Conservation (phyloP, 2,329 filamentous ascomycete species). For the Penicillium occitanis region DNA sequence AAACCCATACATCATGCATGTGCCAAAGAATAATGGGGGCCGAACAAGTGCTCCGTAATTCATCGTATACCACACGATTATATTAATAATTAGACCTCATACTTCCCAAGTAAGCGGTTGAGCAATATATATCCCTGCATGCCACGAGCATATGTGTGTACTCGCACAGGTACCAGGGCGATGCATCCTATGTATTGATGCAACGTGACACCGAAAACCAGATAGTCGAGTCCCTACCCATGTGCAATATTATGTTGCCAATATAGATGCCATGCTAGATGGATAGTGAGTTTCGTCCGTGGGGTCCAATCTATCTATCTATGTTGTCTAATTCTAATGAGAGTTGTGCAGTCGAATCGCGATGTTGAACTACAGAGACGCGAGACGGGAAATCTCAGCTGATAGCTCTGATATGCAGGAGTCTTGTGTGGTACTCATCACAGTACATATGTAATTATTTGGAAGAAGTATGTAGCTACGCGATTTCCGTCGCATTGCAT, state of each 20-base stretch:
- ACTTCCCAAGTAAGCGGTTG: not conserved
- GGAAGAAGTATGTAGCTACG: not conserved
- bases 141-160: not conserved
- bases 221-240: not conserved
- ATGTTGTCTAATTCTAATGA: not conserved
- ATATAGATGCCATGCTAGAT: too few relatives aligned
- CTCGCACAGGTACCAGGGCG: not conserved
- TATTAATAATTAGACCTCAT: too few relatives aligned
- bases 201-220: not conserved
- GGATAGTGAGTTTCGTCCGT: not conserved
- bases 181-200: not conserved
- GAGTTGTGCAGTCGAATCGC: not conserved
- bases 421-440: not conserved
- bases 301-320: not conserved
- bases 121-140: constrained; percentile 1
- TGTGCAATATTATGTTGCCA: too few relatives aligned
- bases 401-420: not conserved
- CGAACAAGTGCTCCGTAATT: not conserved
- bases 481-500: constrained; percentile 6
- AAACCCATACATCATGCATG: too few relatives aligned
- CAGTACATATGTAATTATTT: not conserved
- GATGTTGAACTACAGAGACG: not conserved
- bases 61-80: not conserved
- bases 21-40: not conserved
- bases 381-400: not conserved